phyloP scores from a whole-genome alignment of 1,284 basidiomycete species.

The Polyporus tsugae region DNA sequence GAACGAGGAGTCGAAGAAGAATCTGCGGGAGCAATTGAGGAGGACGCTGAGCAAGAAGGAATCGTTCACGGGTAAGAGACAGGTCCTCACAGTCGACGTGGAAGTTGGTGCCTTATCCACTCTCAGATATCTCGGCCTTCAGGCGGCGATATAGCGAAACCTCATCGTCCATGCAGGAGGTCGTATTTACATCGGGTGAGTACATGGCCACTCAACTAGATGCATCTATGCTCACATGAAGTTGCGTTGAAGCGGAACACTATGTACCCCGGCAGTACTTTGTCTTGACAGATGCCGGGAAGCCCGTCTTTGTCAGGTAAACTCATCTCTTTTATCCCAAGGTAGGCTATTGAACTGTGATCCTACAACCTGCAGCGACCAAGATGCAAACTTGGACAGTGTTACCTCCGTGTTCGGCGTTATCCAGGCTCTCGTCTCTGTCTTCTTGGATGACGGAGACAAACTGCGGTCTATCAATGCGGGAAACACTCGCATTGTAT shows the following conservation, averaged over 20 bases:
- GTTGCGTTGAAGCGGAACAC: constrained; percentile 41
- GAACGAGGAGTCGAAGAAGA: constrained; percentile 68
- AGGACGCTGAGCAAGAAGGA: constrained; percentile 65
- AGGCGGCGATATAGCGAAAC: constrained; percentile 35
- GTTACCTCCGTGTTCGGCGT: constrained; percentile 89
- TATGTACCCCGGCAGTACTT: constrained; percentile 85
- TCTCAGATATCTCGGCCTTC: constrained; percentile 26
- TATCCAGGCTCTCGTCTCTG: constrained; percentile 94
- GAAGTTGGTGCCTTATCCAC: neutral
- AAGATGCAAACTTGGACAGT: constrained; percentile 65
- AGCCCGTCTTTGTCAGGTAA: constrained; percentile 90
- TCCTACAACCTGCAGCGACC: constrained; percentile 21
- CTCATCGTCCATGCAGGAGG: constrained; percentile 38
- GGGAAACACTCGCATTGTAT: constrained; percentile 81
- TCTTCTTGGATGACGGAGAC: constrained; percentile 88
- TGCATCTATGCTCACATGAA: neutral
- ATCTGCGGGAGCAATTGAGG: constrained; percentile 72
- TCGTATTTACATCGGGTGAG: constrained; percentile 40
- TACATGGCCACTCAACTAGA: neutral
- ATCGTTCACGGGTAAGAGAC: constrained; percentile 34
- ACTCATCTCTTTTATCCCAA: constrained; percentile 24
- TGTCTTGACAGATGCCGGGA: constrained; percentile 93
- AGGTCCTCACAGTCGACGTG: too few relatives aligned
- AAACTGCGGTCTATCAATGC: constrained; percentile 83
- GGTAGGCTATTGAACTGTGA: neutral